Evolutionary conservation across 2,329 filamentous ascomycete genomes (phyloP).

Genomic region (Pseudohalonectria lignicola): DNA sequence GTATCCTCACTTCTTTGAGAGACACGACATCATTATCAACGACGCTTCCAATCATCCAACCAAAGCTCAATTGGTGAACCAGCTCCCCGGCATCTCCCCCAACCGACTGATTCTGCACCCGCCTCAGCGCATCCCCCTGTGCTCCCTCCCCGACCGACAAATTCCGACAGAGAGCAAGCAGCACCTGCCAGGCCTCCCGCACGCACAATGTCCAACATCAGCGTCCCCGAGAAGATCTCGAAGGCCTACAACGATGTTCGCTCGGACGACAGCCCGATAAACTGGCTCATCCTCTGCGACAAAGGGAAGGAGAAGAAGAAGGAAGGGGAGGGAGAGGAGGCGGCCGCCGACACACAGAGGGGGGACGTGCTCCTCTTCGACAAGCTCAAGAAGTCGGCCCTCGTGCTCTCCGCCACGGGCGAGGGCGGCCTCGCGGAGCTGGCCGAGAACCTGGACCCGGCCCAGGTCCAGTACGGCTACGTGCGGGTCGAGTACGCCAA

Average conservation of each 20-base stretch:
- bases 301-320: constrained; percentile 43
- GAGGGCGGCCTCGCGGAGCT: constrained; percentile 50
- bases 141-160: no score
- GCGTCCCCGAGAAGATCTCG: constrained; percentile 47
- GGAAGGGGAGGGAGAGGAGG: no score
- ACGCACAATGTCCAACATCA: constrained; percentile 43
- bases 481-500: constrained; percentile 58
- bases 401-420: constrained; percentile 46
- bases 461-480: constrained; percentile 56
- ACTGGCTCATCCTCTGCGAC: constrained; percentile 59
- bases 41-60: no score
- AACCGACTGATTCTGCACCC: no score
- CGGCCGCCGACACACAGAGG: no score
- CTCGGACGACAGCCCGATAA: constrained; percentile 52
- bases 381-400: constrained; percentile 42
- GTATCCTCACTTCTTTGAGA: no score
- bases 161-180: no score
- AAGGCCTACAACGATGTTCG: constrained; percentile 57
- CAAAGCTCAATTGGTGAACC: no score
- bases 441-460: constrained; percentile 40
- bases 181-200: no score
- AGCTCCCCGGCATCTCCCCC: no score
- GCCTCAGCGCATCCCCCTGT: no score
- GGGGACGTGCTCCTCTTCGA: constrained; percentile 58
- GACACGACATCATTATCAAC: no score